Percentiles rank a stretch among this genome's conserved stretches.
Conservation (phyloP, 1,284 basidiomycete genomes). For the Anthracocystis panici-leucophaei region DNA sequence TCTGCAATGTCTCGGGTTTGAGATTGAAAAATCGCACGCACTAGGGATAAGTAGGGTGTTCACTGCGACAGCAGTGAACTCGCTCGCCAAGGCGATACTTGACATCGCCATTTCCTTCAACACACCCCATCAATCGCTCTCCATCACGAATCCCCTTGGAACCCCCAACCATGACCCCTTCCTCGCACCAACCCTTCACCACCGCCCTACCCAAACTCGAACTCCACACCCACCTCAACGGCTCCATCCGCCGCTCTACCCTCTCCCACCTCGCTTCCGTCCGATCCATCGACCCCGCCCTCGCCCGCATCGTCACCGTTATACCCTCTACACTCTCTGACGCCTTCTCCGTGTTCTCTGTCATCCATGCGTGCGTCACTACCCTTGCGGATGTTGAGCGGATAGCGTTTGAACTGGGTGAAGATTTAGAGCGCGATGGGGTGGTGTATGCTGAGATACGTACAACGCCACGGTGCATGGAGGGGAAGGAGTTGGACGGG, state of each 20-base stretch:
- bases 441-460: slow-evolving; percentile 54
- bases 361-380: slow-evolving; percentile 42
- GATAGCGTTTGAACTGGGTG: slow-evolving; percentile 32
- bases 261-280: slow-evolving; percentile 24
- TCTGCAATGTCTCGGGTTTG: too few species aligned
- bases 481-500: background rate
- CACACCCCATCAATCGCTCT: too few species aligned
- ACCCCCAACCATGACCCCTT: too few species aligned
- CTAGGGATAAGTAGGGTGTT: too few species aligned
- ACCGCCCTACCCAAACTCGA: slow-evolving; percentile 43
- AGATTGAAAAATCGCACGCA: too few species aligned
- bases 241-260: slow-evolving; percentile 48
- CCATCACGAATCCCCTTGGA: too few species aligned
- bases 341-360: slow-evolving; percentile 40
- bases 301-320: slow-evolving; percentile 19
- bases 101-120: too few species aligned
- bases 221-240: slow-evolving; percentile 55
- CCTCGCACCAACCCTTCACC: too few species aligned
- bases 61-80: too few species aligned
- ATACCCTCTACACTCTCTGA: slow-evolving; percentile 36
- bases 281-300: slow-evolving; percentile 7
- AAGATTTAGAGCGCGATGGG: slow-evolving; percentile 43
- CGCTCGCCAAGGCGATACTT: too few species aligned
- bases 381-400: slow-evolving; percentile 25
- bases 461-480: slow-evolving; percentile 37